Percentiles rank a stretch among this genome's conserved stretches.
These are phyloP conservation scores for Neonectria punicea DNA, from an alignment of 2,329 filamentous ascomycete species.

Conservation along the genomic window DNA sequence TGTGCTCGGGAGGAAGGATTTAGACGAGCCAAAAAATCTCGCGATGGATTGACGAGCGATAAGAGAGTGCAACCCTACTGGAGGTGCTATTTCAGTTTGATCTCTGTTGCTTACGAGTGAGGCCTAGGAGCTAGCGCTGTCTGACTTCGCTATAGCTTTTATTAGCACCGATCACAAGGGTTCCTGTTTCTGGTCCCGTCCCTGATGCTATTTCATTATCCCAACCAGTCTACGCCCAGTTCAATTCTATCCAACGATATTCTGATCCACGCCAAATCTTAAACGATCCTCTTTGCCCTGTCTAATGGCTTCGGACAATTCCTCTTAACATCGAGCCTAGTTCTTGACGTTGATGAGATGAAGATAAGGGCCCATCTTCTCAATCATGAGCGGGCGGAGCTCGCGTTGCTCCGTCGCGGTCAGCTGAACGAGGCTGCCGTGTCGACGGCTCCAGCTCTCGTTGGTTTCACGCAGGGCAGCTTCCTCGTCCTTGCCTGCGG, in stretches of 20 bases:
- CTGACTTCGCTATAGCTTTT: constrained; percentile 5
- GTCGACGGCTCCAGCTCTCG: constrained; percentile 58
- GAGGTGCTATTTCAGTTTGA: background rate
- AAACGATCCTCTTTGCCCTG: background rate
- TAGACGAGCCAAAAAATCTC: constrained; percentile 33
- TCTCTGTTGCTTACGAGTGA: constrained; percentile 3
- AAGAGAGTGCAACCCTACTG: background rate
- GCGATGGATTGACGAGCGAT: background rate
- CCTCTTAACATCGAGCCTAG: background rate
- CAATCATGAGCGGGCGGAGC: constrained; percentile 52
- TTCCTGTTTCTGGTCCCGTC: constrained; percentile 9
- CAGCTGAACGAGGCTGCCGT: constrained; percentile 53
- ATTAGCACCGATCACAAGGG: background rate
- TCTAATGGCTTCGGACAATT: too few species aligned
- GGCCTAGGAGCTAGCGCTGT: background rate
- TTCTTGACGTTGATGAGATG: constrained; percentile 39
- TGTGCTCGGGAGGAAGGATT: constrained; percentile 41
- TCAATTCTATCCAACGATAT: background rate
- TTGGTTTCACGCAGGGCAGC: constrained; percentile 61
- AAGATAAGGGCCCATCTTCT: constrained; percentile 50
- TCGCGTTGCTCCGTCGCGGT: constrained; percentile 59
- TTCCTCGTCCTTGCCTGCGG: constrained; percentile 59
- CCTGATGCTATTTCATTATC: background rate
- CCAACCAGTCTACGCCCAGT: constrained; percentile 1
- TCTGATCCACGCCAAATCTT: background rate